A percentile compares a stretch with the other conserved stretches of the same genome.
phyloP scores from a whole-genome alignment of 2,329 filamentous ascomycete genomes.

The Penicillium concentricum region DNA sequence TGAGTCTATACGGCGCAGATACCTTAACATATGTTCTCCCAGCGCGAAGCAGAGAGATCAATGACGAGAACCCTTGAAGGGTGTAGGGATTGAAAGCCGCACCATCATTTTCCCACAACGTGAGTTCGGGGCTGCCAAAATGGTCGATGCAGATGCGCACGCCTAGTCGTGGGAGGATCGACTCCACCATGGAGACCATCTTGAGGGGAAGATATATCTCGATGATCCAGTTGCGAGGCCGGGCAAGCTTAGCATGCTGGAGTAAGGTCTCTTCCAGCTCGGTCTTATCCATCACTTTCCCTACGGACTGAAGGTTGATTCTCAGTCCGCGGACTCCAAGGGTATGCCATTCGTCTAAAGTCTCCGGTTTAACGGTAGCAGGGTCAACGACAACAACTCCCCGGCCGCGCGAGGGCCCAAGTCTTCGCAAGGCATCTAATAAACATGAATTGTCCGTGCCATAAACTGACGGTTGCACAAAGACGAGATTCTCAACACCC shows the following conservation, averaged over 20 bases:
- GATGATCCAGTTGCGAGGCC: slow-evolving; percentile 56
- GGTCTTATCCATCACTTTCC: slow-evolving; percentile 39
- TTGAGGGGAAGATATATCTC: slow-evolving; percentile 59
- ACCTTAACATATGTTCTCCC: slow-evolving; percentile 58
- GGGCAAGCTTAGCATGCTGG: slow-evolving; percentile 52
- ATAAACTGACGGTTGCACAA: slow-evolving; percentile 64
- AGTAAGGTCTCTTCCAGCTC: slow-evolving; percentile 47
- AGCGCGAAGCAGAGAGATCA: slow-evolving; percentile 48
- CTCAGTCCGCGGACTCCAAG: slow-evolving; percentile 60
- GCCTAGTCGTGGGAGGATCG: slow-evolving; percentile 49
- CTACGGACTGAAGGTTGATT: slow-evolving; percentile 58
- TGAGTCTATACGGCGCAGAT: slow-evolving; percentile 59
- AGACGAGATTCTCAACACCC: slow-evolving; percentile 56
- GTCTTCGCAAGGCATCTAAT: slow-evolving; percentile 51
- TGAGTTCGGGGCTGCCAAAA: slow-evolving; percentile 53
- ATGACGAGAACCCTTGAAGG: slow-evolving; percentile 51
- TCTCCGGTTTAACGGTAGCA: slow-evolving; percentile 34
- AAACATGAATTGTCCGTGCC: slow-evolving; percentile 60
- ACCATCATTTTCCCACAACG: slow-evolving; percentile 12
- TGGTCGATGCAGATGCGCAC: slow-evolving; percentile 61
- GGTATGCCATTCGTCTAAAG: slow-evolving; percentile 54
- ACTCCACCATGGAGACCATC: slow-evolving; percentile 50
- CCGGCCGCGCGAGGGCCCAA: slow-evolving; percentile 53
- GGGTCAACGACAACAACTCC: slow-evolving; percentile 60
- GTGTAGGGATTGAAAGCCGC: slow-evolving; percentile 42